These are phyloP conservation scores for Lichtheimia ornata DNA, from an alignment of 371 early-diverging fungal species.

Conservation along the genomic window DNA sequence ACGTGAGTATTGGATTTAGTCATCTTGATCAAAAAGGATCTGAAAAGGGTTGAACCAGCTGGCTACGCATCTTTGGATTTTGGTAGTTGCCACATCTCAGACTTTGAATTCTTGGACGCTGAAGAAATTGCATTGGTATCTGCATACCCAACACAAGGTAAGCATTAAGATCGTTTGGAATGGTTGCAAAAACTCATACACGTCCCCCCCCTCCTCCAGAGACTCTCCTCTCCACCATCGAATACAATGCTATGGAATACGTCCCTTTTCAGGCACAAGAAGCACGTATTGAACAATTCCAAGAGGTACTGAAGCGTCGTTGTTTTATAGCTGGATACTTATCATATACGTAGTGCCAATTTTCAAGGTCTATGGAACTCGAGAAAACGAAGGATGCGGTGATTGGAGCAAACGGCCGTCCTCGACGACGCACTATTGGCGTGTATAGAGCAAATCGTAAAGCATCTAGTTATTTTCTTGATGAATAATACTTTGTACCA, in stretches of 20 bases:
- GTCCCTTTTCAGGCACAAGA: neutral
- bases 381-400: neutral
- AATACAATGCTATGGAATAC: conserved; percentile 1
- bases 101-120: conserved; percentile 7
- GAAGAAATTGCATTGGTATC: conserved; percentile 5
- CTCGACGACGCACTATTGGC: conserved; percentile 5
- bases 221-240: neutral
- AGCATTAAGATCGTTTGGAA: neutral
- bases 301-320: neutral
- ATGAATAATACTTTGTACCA: neutral
- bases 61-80: neutral
- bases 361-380: conserved; percentile 4
- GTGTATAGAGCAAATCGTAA: conserved; percentile 1
- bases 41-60: neutral
- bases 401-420: conserved; percentile 5
- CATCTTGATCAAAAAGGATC: neutral
- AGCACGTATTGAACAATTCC: neutral
- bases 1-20: neutral
- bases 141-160: neutral
- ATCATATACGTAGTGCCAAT: neutral
- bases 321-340: neutral
- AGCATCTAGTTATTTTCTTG: conserved; percentile 3
- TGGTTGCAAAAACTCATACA: neutral
- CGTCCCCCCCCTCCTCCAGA: neutral
- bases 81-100: neutral